A percentile compares a stretch with the other conserved stretches of the same genome.
Conservation (phyloP, 495 filamentous ascomycete species). For the Hypoxylon trugodes region DNA sequence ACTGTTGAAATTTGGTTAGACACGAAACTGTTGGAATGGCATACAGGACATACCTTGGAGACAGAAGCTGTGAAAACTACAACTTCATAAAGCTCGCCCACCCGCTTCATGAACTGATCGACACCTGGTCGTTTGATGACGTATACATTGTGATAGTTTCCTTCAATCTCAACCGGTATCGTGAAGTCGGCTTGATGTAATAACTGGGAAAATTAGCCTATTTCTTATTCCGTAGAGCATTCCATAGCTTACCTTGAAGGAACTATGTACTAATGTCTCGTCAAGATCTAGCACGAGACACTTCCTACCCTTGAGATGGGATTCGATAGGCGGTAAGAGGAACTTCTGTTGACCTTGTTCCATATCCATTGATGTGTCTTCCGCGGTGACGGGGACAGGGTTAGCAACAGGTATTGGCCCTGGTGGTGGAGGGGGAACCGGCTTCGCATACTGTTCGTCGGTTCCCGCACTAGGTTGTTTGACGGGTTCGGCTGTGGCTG, state of each 20-base stretch:
- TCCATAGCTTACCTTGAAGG: conserved; percentile 83
- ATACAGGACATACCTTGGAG: conserved; percentile 78
- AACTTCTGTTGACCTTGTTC: conserved; percentile 67
- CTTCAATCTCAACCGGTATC: conserved; percentile 98
- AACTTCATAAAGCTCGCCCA: conserved; percentile 97
- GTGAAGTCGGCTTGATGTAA: conserved; percentile 98
- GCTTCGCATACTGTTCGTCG: conserved; percentile 53
- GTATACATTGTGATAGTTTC: conserved; percentile 99
- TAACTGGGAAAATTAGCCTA: conserved; percentile 67
- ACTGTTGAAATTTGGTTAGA: conserved; percentile 64
- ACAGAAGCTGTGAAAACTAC: conserved; percentile 99
- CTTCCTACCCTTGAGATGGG: conserved; percentile 84
- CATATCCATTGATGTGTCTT: conserved; percentile 47
- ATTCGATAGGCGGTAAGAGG: conserved; percentile 79
- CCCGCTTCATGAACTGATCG: conserved; percentile 98
- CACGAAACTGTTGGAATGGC: neutral
- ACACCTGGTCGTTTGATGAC: conserved; percentile 98
- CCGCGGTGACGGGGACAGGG: conserved; percentile 28
- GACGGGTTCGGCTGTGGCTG: conserved; percentile 40
- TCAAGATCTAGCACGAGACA: conserved; percentile 96
- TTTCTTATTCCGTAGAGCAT: conserved; percentile 2
- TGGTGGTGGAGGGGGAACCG: conserved; percentile 67
- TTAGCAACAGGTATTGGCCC: conserved; percentile 39
- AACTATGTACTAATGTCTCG: conserved; percentile 98
- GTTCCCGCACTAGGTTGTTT: conserved; percentile 42